These are phyloP conservation scores for Proliferodiscus dingleyae DNA, from an alignment of 2,329 filamentous ascomycete species.

Conservation along the genomic window DNA sequence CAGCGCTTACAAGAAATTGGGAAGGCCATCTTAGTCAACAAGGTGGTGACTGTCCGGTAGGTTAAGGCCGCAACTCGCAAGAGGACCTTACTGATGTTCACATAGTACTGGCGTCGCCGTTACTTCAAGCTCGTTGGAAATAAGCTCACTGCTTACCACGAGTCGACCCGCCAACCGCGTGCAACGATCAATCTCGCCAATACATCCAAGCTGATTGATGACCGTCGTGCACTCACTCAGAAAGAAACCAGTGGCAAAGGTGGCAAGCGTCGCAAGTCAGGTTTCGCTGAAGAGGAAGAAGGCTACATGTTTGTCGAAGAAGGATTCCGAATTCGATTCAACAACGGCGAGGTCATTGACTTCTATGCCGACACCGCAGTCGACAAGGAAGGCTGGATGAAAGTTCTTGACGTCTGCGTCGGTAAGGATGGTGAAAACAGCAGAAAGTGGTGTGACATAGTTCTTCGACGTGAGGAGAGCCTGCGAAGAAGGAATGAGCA, in stretches of 20 bases:
- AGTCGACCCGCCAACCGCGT: slow-evolving; percentile 88
- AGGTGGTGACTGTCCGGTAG: slow-evolving; percentile 93
- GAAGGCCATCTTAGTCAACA: slow-evolving; percentile 94
- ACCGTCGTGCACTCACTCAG: slow-evolving; percentile 76
- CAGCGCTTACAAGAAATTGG: slow-evolving; percentile 69
- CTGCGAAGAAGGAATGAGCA: slow-evolving; percentile 21
- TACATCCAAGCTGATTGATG: slow-evolving; percentile 88
- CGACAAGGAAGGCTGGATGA: slow-evolving; percentile 95
- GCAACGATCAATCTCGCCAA: slow-evolving; percentile 96
- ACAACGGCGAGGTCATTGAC: slow-evolving; percentile 91
- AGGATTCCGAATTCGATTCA: slow-evolving; percentile 97
- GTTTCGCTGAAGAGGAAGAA: slow-evolving; percentile 96
- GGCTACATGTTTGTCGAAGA: slow-evolving; percentile 99
- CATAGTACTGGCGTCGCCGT: slow-evolving; percentile 90
- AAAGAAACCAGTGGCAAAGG: slow-evolving; percentile 73
- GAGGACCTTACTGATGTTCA: slow-evolving; percentile 35
- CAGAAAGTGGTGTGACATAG: slow-evolving; percentile 62
- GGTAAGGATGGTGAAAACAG: slow-evolving; percentile 44
- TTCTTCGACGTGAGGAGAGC: slow-evolving; percentile 55
- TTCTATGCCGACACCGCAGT: slow-evolving; percentile 78
- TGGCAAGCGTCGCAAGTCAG: slow-evolving; percentile 81
- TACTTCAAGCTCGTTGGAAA: slow-evolving; percentile 93
- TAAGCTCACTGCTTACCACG: slow-evolving; percentile 92
- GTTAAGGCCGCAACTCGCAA: slow-evolving; percentile 34
- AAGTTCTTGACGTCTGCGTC: slow-evolving; percentile 68